A percentile compares a stretch with the other conserved stretches of the same genome.
These are phyloP conservation scores for Telfairia occidentalis DNA, from an alignment of 331 rosid species.

Conservation along the genomic window DNA sequence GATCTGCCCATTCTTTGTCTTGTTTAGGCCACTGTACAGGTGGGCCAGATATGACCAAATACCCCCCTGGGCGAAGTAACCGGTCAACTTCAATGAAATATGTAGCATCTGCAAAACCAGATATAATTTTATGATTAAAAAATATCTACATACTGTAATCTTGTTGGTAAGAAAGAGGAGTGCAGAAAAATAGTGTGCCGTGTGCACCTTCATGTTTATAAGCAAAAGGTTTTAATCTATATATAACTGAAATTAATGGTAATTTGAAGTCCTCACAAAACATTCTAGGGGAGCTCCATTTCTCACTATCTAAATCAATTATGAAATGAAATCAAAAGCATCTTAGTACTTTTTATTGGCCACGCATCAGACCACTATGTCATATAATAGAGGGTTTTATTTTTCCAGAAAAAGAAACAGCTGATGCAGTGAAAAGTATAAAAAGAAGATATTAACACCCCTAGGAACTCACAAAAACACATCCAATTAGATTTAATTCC, in stretches of 20 bases:
- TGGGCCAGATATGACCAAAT: conserved; percentile 85
- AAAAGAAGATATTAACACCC: not conserved
- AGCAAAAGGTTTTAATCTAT: not conserved
- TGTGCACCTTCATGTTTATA: not conserved
- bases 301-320: not conserved
- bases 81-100: conserved; percentile 95
- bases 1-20: conserved; percentile 99
- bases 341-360: not conserved
- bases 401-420: not conserved
- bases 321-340: not conserved
- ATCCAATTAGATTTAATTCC: not conserved
- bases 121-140: conserved; percentile 12
- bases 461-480: not conserved
- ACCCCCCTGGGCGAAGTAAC: conserved; percentile 93
- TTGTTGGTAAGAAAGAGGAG: not conserved
- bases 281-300: not conserved
- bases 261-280: not conserved
- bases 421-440: not conserved
- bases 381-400: not conserved
- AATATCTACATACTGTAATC: not conserved
- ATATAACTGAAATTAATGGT: not conserved
- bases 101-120: conserved; percentile 63
- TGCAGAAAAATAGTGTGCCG: not conserved
- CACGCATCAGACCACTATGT: not conserved
- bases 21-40: conserved; percentile 97